Evolutionary conservation across 2,329 filamentous ascomycete species (phyloP).

Genomic region (Clathrospora elynae): DNA sequence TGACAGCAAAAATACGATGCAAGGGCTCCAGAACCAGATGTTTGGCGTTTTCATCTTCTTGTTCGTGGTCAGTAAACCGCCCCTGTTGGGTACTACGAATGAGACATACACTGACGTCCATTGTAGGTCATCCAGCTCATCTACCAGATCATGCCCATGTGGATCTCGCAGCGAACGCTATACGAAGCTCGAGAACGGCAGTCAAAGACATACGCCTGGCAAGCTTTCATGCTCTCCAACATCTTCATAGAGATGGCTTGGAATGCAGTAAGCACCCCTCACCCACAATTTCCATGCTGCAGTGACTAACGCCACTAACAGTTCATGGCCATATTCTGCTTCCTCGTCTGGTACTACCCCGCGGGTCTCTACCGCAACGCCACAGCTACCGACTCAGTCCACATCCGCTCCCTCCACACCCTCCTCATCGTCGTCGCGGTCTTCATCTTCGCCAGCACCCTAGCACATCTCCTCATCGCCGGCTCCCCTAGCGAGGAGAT

Average conservation of each 20-base stretch:
- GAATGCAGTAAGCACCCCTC: too few species aligned
- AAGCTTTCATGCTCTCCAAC: constrained; percentile 71
- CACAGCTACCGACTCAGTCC: constrained; percentile 58
- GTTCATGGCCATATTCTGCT: constrained; percentile 59
- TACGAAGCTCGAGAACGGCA: constrained; percentile 66
- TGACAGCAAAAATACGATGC: constrained; percentile 42
- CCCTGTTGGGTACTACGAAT: constrained; percentile 51
- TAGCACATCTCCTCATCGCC: constrained; percentile 74
- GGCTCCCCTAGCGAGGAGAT: constrained; percentile 71
- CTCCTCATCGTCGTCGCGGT: constrained; percentile 66
- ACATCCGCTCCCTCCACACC: constrained; percentile 70
- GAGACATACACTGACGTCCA: constrained; percentile 34
- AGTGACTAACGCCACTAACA: too few species aligned
- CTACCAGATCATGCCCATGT: constrained; percentile 61
- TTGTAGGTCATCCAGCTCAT: constrained; percentile 40
- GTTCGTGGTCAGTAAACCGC: constrained; percentile 37
- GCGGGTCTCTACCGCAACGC: constrained; percentile 75
- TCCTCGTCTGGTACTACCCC: constrained; percentile 63
- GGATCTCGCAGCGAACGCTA: constrained; percentile 60
- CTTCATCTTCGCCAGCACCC: constrained; percentile 67
- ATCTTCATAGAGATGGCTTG: constrained; percentile 68
- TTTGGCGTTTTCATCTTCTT: constrained; percentile 59
- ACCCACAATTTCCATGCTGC: too few species aligned
- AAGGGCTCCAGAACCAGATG: constrained; percentile 54
- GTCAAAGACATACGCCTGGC: constrained; percentile 75